Conservation (phyloP, 1,139 yeast species). For the Geotrichum citri-aurantii region DNA sequence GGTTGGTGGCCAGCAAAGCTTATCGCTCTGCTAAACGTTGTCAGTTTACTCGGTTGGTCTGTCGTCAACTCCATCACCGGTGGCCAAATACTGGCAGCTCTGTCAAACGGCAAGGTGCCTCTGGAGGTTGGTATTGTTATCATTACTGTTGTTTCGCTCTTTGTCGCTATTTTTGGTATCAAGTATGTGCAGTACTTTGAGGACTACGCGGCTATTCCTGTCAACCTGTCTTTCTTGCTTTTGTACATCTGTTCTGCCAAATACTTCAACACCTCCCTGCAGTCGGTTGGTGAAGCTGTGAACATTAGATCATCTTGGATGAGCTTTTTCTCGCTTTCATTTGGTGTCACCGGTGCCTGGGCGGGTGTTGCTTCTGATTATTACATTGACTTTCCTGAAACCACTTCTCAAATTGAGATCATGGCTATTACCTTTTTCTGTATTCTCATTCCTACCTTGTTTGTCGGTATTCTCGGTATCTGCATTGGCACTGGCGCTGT, state of each 20-base stretch:
- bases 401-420: constrained; percentile 52
- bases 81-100: constrained; percentile 67
- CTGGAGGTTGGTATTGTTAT: constrained; percentile 68
- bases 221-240: constrained; percentile 59
- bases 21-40: constrained; percentile 59
- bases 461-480: constrained; percentile 70
- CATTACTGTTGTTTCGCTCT: constrained; percentile 55
- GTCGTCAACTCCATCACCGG: constrained; percentile 80
- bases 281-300: constrained; percentile 41
- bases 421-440: constrained; percentile 63
- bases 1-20: constrained; percentile 81
- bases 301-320: constrained; percentile 61
- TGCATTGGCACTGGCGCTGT: constrained; percentile 67
- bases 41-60: constrained; percentile 84
- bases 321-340: constrained; percentile 66
- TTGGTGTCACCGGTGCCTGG: constrained; percentile 86
- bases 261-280: constrained; percentile 42
- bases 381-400: constrained; percentile 75
- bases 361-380: constrained; percentile 85
- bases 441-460: constrained; percentile 64
- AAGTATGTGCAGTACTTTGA: constrained; percentile 64
- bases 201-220: constrained; percentile 62
- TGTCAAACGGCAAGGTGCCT: constrained; percentile 60
- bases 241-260: constrained; percentile 63
- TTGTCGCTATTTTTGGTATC: constrained; percentile 73